Conservation (phyloP, 495 filamentous ascomycete species). For the Penicillium salamii region DNA sequence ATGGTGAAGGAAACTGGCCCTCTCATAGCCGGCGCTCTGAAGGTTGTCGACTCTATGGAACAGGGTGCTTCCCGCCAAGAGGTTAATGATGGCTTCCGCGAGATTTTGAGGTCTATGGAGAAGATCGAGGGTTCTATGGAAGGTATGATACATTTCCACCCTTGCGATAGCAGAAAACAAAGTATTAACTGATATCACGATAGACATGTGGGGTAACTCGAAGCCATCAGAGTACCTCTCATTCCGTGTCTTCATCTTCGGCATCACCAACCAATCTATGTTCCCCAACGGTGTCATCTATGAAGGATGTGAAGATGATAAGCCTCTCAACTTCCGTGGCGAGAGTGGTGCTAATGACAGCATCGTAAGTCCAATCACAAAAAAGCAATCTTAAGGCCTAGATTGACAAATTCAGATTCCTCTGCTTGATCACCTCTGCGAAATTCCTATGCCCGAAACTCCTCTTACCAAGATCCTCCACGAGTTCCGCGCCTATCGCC, state of each 20-base stretch:
- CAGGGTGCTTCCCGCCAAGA: slow-evolving; percentile 41
- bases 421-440: slow-evolving; percentile 76
- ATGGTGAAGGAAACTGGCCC: slow-evolving; percentile 78
- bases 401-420: slow-evolving; percentile 55
- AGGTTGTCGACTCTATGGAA: slow-evolving; percentile 59
- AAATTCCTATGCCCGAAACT: slow-evolving; percentile 77
- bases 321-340: slow-evolving; percentile 73
- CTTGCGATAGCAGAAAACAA: background rate
- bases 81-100: slow-evolving; percentile 63
- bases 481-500: slow-evolving; percentile 83
- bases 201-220: slow-evolving; percentile 82
- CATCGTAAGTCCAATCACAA: slow-evolving; percentile 48
- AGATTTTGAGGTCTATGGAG: slow-evolving; percentile 59
- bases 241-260: slow-evolving; percentile 93
- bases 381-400: slow-evolving; percentile 4
- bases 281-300: slow-evolving; percentile 88
- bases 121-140: slow-evolving; percentile 80
- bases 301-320: slow-evolving; percentile 68
- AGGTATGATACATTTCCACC: slow-evolving; percentile 38
- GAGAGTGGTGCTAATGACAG: slow-evolving; percentile 89
- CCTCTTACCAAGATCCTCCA: slow-evolving; percentile 80
- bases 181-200: slow-evolving; percentile 11
- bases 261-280: slow-evolving; percentile 85
- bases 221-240: slow-evolving; percentile 73
- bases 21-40: slow-evolving; percentile 65